A percentile compares a stretch with the other conserved stretches of the same genome.
These are phyloP conservation scores for Penicillium digitatum DNA, from an alignment of 2,329 filamentous ascomycete genomes.

Conservation along the genomic window DNA sequence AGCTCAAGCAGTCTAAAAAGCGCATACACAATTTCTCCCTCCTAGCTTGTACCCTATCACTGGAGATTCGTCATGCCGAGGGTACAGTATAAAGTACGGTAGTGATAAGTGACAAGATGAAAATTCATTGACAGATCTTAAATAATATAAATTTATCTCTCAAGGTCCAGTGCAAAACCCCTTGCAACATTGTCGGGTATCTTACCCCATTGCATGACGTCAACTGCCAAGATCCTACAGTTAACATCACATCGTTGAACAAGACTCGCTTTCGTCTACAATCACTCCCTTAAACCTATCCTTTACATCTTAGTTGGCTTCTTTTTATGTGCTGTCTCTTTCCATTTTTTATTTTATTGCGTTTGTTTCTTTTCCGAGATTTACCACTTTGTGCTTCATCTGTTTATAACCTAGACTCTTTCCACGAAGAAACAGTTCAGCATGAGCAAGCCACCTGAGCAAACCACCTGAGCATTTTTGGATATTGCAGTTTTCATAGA, in stretches of 20 bases:
- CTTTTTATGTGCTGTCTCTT: background rate
- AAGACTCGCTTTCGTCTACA: background rate
- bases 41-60: background rate
- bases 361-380: background rate
- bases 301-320: background rate
- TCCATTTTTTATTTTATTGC: background rate
- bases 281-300: background rate
- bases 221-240: background rate
- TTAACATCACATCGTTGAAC: background rate
- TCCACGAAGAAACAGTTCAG: background rate
- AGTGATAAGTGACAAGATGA: too few relatives aligned
- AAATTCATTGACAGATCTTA: too few relatives aligned
- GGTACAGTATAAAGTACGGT: background rate
- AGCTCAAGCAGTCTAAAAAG: conserved; percentile 13
- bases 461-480: too few relatives aligned
- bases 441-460: background rate
- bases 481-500: background rate
- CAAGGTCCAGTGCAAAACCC: background rate
- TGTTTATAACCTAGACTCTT: background rate
- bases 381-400: background rate
- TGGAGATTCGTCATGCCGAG: background rate
- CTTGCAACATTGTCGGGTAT: background rate
- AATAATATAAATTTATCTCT: background rate
- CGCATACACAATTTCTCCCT: conserved; percentile 12
- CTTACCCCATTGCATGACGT: conserved; percentile 6